Conservation (phyloP, 495 filamentous ascomycete species). For the Echria macrotheca region DNA sequence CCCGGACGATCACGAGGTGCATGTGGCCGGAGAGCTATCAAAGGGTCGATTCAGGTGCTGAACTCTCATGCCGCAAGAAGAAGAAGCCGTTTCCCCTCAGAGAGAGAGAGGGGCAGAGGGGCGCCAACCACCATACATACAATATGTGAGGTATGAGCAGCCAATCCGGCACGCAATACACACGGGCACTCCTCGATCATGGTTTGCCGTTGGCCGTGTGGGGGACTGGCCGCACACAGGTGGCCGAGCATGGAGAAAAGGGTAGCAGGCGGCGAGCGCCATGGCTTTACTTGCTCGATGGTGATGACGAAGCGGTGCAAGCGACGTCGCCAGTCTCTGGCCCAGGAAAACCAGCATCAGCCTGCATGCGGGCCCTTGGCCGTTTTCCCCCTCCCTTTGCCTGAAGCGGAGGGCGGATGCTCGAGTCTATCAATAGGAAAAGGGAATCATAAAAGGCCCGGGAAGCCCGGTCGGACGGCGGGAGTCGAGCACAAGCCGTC, state of each 20-base stretch:
- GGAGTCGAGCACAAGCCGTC: not conserved
- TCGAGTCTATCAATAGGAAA: not conserved
- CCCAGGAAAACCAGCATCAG: conserved; percentile 1
- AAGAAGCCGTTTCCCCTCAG: conserved; percentile 1
- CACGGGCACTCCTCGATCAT: not conserved
- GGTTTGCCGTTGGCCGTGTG: conserved; percentile 6
- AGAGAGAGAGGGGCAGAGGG: not conserved
- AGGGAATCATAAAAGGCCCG: not conserved
- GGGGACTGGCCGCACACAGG: not conserved
- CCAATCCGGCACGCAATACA: conserved; percentile 9
- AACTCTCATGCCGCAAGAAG: too few relatives aligned
- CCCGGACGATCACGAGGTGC: conserved; percentile 11
- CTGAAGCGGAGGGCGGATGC: not conserved
- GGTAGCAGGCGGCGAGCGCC: not conserved
- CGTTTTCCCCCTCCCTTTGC: not conserved
- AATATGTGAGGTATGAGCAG: conserved; percentile 6
- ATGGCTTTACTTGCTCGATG: not conserved
- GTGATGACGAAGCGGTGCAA: not conserved
- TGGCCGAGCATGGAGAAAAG: not conserved
- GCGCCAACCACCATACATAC: conserved; percentile 4
- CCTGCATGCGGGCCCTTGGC: conserved; percentile 6
- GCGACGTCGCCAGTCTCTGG: conserved; percentile 3
- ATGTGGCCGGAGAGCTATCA: conserved; percentile 1
- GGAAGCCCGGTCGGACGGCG: conserved; percentile 4
- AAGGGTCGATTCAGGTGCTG: not conserved